Evolutionary conservation across 23 red algal genomes (phyloP).

Genomic region (Gracilariopsis chorda): DNA sequence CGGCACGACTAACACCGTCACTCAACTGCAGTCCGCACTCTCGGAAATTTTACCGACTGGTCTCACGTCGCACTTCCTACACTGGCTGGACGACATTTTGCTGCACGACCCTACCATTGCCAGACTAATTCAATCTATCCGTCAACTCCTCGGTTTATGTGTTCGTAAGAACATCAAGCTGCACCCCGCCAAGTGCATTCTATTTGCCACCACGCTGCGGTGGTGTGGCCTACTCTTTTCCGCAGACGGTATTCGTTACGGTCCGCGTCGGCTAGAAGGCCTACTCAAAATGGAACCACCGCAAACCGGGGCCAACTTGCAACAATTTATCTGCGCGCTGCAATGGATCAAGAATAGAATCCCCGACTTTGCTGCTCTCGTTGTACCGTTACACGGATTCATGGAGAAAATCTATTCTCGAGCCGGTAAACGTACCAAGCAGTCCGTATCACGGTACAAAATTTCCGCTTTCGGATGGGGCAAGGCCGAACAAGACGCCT

Average conservation of each 20-base stretch:
- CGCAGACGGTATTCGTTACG: neutral
- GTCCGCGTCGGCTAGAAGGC: neutral
- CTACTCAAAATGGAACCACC: slow-evolving; percentile 1
- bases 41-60: neutral
- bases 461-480: neutral
- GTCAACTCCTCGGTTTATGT: neutral
- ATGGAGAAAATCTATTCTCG: neutral
- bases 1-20: slow-evolving; percentile 6
- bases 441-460: neutral
- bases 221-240: neutral
- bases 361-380: neutral
- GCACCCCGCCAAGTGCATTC: slow-evolving; percentile 17
- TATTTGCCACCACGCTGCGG: neutral
- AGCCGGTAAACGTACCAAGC: neutral
- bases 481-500: neutral
- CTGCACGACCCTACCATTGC: neutral
- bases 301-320: neutral
- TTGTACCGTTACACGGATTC: neutral
- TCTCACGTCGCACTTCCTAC: neutral
- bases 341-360: neutral
- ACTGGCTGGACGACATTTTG: slow-evolving; percentile 19
- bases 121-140: neutral
- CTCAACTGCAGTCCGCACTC: neutral
- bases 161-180: slow-evolving; percentile 18
- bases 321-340: slow-evolving; percentile 1